A percentile compares a stretch with the other conserved stretches of the same genome.
phyloP scores from a whole-genome alignment of 1,284 basidiomycete species.

The Fomitopsis betulina region DNA sequence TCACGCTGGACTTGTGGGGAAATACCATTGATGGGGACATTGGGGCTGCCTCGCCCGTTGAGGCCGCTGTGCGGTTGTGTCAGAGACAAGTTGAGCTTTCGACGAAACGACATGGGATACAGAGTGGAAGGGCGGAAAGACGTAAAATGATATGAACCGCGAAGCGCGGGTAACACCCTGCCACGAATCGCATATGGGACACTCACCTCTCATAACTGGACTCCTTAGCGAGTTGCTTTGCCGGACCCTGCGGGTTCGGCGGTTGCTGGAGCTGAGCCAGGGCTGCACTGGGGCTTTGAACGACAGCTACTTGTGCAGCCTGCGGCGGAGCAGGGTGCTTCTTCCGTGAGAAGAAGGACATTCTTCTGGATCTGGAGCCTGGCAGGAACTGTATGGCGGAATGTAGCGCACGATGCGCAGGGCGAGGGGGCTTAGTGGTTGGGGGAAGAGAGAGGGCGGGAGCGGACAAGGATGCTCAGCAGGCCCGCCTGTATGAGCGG shows the following conservation, averaged over 20 bases:
- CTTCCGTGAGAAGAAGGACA: slow-evolving; percentile 88
- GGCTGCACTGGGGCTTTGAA: slow-evolving; percentile 60
- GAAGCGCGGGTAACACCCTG: slow-evolving; percentile 6
- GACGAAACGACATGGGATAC: background rate
- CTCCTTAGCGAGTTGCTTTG: slow-evolving; percentile 28
- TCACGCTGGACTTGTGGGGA: slow-evolving; percentile 18
- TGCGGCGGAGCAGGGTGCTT: slow-evolving; percentile 45
- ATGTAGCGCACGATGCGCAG: slow-evolving; percentile 10
- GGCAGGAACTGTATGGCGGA: slow-evolving; percentile 56
- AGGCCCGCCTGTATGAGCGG: slow-evolving; percentile 23
- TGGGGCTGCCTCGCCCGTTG: slow-evolving; percentile 28
- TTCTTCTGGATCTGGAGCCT: slow-evolving; percentile 58
- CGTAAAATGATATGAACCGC: slow-evolving; percentile 5
- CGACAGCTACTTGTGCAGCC: slow-evolving; percentile 42
- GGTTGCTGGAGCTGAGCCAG: slow-evolving; percentile 40
- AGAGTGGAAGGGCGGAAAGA: slow-evolving; percentile 6
- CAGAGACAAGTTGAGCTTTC: background rate
- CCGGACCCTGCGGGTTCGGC: slow-evolving; percentile 22
- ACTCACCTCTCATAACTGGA: slow-evolving; percentile 29
- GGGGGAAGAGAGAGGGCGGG: slow-evolving; percentile 3
- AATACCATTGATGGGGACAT: slow-evolving; percentile 20
- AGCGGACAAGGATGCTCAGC: slow-evolving; percentile 10
- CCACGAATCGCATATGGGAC: slow-evolving; percentile 4
- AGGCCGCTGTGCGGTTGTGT: slow-evolving; percentile 23
- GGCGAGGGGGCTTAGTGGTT: slow-evolving; percentile 7